Base-by-base conservation (phyloP, 73 alveolate species). In the Loxodes magnus region DNA sequence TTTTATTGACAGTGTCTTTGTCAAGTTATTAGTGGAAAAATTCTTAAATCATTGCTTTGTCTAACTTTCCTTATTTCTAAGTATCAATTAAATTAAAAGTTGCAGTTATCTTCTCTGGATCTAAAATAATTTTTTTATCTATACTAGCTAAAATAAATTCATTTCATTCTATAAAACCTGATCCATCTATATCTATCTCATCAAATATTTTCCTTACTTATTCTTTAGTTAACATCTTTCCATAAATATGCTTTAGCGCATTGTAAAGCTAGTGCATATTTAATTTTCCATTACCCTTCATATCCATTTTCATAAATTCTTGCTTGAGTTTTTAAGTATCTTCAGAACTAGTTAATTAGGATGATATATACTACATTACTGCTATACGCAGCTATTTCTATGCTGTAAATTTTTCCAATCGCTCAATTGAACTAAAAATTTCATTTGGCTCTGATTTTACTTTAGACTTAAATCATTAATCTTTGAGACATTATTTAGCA, bases 131-230 rank as follows among this genome's bases (percentile, higher is more conserved):
- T n/a, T n/a, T n/a, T n/a, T n/a, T n/a, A n/a, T n/a, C n/a, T n/a
- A n/a, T n/a, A n/a, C n/a, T n/a, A n/a, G 79, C 71, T 10, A 51
- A 48, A 24, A 65, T 39, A 28, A 65, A 65, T 65, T 65, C 79
- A 0, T 68, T 65, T 31, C 55, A 65, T 42, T 65, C 79, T 0
- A 65, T 51, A 36, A 36, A 37, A 1, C 79, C 79, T 33, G 64
- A 39, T 43, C 64, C 35, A 43, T 65, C 64, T 15, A 44, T 37
- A 26, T 65, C 79, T n/a, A 65, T 65, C 30, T 58, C 4, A 19
- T 58, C 9, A 23, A 58, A 41, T 14, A 58, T 53, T 21, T 58
- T 42, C 5, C n/a, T n/a, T n/a, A n/a, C n/a, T n/a, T n/a, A 31
- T 1, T 27, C 44, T 5, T 33, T 27, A 9, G 55, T 39, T n/a